A percentile compares a stretch with the other conserved stretches of the same genome.
Conservation (phyloP, 306 rosid species). For the Erythrophleum fordii region DNA sequence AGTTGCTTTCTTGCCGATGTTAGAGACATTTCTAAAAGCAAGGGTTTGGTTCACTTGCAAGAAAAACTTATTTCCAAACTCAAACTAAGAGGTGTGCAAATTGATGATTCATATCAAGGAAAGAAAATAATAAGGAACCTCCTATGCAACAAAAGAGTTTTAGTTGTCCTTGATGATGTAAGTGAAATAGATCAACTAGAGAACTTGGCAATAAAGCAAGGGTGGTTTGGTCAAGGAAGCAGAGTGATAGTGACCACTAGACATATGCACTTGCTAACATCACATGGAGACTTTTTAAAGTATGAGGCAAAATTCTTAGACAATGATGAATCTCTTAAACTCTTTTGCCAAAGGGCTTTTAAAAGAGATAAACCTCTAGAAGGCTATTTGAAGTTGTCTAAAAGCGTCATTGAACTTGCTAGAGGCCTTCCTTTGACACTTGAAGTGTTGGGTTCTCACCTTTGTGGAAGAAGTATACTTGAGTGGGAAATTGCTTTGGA, state of each 20-base stretch:
- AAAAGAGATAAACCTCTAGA: constrained; percentile 30
- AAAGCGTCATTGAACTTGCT: constrained; percentile 32
- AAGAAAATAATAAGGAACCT: constrained; percentile 31
- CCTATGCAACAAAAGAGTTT: constrained; percentile 2
- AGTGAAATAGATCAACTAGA: background rate
- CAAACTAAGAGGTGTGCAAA: background rate
- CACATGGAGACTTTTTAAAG: constrained; percentile 24
- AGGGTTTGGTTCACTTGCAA: constrained; percentile 37
- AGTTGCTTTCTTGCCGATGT: constrained; percentile 41
- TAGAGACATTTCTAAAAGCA: constrained; percentile 15
- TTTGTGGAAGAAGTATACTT: no score
- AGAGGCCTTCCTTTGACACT: constrained; percentile 52
- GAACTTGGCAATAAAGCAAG: background rate
- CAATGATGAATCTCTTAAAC: constrained; percentile 37
- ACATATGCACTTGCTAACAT: constrained; percentile 30
- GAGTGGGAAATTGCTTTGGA: constrained; percentile 34
- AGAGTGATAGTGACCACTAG: background rate
- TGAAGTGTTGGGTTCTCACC: constrained; percentile 35
- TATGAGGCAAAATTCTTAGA: background rate
- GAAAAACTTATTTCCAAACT: constrained; percentile 34
- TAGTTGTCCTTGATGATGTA: background rate
- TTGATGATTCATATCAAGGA: constrained; percentile 25
- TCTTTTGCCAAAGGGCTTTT: constrained; percentile 44
- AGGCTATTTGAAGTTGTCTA: constrained; percentile 35
- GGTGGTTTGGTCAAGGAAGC: background rate